Evolutionary conservation across 257 asterid genomes (phyloP).

Genomic region (Solanum etuberosum): DNA sequence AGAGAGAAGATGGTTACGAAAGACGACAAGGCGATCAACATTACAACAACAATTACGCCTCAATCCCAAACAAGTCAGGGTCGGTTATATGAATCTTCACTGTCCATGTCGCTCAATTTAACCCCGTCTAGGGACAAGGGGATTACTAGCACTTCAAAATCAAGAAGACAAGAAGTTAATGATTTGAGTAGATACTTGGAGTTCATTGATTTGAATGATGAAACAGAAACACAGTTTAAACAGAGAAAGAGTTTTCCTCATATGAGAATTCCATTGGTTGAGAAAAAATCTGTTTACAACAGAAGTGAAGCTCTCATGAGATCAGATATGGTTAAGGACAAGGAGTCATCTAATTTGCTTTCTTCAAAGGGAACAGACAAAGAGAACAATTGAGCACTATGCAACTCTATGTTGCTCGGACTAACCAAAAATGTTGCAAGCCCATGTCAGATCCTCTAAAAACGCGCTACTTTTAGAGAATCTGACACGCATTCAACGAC

Average conservation of each 20-base stretch:
- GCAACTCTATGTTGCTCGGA: neutral
- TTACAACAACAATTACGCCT: neutral
- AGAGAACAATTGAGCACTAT: conserved; percentile 7
- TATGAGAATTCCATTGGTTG: conserved; percentile 48
- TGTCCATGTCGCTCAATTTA: neutral
- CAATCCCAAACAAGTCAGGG: neutral
- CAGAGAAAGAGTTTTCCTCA: neutral
- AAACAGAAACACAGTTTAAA: neutral
- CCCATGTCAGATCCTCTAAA: neutral
- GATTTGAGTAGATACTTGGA: conserved; percentile 36
- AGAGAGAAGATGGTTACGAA: conserved; percentile 1
- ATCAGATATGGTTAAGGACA: conserved; percentile 11
- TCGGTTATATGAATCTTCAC: neutral
- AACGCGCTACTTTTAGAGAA: neutral
- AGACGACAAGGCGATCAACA: neutral
- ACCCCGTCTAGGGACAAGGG: neutral
- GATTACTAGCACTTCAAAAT: neutral
- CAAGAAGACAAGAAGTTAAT: conserved; percentile 1
- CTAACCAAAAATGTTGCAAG: neutral
- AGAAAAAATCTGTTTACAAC: conserved; percentile 26
- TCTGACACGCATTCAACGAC: neutral
- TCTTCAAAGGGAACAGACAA: conserved; percentile 5
- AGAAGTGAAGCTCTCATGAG: conserved; percentile 1
- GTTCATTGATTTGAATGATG: conserved; percentile 29
- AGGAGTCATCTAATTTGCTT: neutral